Percentiles rank a stretch among this genome's conserved stretches.
These are phyloP conservation scores for Pseudogymnoascus sp. DNA, from an alignment of 2,329 filamentous ascomycete species.

Conservation along the genomic window DNA sequence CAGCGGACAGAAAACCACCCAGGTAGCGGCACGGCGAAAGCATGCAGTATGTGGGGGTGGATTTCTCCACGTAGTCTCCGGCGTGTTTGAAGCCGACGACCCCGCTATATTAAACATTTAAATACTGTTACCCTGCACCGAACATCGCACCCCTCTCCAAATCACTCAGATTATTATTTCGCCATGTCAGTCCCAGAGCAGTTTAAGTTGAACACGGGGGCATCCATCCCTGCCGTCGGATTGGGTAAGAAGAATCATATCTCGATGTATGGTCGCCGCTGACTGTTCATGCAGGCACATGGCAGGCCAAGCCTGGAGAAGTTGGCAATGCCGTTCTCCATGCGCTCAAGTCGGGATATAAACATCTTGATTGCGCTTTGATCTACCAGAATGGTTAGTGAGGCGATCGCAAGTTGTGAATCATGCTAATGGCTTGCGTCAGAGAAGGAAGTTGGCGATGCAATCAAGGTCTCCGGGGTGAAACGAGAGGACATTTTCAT, in stretches of 20 bases:
- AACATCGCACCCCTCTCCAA: constrained; percentile 12
- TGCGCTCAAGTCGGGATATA: constrained; percentile 58
- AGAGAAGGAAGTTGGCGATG: constrained; percentile 36
- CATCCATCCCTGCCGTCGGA: constrained; percentile 33
- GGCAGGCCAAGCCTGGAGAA: constrained; percentile 28
- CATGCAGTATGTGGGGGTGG: not conserved
- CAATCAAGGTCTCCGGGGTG: constrained; percentile 30
- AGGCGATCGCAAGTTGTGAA: not conserved
- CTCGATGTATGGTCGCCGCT: not conserved
- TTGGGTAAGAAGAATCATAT: constrained; percentile 21
- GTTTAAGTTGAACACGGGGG: constrained; percentile 18
- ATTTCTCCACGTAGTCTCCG: not conserved
- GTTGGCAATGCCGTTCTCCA: constrained; percentile 42
- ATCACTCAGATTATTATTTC: constrained; percentile 17
- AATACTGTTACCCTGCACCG: not conserved
- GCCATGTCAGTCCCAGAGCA: constrained; percentile 9
- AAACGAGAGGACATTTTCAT: constrained; percentile 36
- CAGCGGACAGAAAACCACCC: not conserved
- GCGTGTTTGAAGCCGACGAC: not conserved
- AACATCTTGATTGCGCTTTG: constrained; percentile 18
- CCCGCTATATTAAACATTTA: not conserved
- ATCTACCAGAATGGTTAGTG: constrained; percentile 16
- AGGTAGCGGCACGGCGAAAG: too few relatives aligned
- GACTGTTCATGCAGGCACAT: constrained; percentile 4
- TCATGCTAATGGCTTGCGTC: not conserved